Evolutionary conservation across 2,329 filamentous ascomycete genomes (phyloP), one percentile per base, ranked within the genome.

Genomic region (Epichloe uncinata): DNA sequence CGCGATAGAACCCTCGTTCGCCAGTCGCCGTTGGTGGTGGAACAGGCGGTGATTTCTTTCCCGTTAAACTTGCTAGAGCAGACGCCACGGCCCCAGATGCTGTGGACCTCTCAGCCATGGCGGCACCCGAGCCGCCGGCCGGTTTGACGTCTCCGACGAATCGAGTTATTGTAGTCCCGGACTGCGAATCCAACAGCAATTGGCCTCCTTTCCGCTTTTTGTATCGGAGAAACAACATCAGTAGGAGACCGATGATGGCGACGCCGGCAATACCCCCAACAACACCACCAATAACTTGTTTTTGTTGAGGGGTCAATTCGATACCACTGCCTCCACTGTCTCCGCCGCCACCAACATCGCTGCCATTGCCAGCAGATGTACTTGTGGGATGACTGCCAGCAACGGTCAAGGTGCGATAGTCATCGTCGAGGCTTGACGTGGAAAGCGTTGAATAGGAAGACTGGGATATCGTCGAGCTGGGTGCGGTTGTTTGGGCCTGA

Each of bases 1-100:
- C 75, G 33, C 79, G 76, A 54, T 82, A 77, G 61, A 85, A 85
- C 0, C 79, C 77, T 53, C 71, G 69, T 58, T 84, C 79, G 30
- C 68, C 71, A 2, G 44, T 47, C 12, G 50, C 22, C 61, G 63
- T 36, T 68, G 67, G 41, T 62, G 61, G 15, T 59, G 60, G 45
- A 54, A 55, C 57, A 47, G 50, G 43, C 47, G 62, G 54, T 46
- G 54, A 53, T 60, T 64, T 67, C 52, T 71, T 74, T 34, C 68
- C 64, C 5, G 69, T 66, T 36, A 78, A 57, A 41, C 62, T 69
- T 2, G 73, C 70, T n/a, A 78, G 59, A 8, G 73, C 69, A 11
- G 73, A 66, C 4, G 75, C 70, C 13, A 80, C 67, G 5, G 71
- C 67, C 8, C 35, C 51, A 43, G 60, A 58, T 34, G 57, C 54